Evolutionary conservation across 2,329 filamentous ascomycete species (phyloP), one percentile per base, ranked within the genome.

Genomic region (Microcyclospora pomicola): DNA sequence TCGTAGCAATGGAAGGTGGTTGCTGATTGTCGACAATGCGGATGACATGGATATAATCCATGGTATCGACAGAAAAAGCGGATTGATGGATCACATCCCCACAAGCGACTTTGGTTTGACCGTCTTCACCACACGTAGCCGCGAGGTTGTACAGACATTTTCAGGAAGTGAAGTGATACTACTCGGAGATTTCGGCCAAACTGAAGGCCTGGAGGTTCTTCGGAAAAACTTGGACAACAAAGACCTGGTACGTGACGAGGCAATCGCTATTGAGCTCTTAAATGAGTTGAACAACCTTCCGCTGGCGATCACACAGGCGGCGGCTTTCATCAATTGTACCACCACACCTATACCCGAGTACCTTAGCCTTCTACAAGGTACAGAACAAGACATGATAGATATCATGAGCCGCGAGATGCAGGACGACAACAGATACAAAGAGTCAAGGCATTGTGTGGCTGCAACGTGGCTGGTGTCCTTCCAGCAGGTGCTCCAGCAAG

Each of bases 261-360:
- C 28, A 6, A 15, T 33, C 12, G 36, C 36, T 12, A 15, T 12
- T 7, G 34, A 43, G n/a, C 42, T 48, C 32, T 40, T 48, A 3
- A 27, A 36, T 13, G 36, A 49, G 29, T 36, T 49, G 14, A 38
- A 42, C 10, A 44, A 44, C 33, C 47, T 50, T 6, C 47, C 47
- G 12, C 35, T 49, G 11, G 47, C 48, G 7, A 43, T 50, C 13
- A 45, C 43, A n/a, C 45, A 50, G 35, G 48, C 47, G 13, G 45
- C 45, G 32, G 47, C 48, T n/a, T 50, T 42, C 38, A 46, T 50
- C 27, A 47, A 48, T 35, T 41, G n/a, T 7, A 49, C 49, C 35
- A 34, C 27, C 15, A 34, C 35, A 13, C 40, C 42, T 13, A 34
- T 48, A 12, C 24, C 40, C 2, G 45, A 48, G 24, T 48, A 49